A percentile compares a stretch with the other conserved stretches of the same genome.
Conservation (phyloP, 1,284 basidiomycete genomes). For the Schizophyllum commune region DNA sequence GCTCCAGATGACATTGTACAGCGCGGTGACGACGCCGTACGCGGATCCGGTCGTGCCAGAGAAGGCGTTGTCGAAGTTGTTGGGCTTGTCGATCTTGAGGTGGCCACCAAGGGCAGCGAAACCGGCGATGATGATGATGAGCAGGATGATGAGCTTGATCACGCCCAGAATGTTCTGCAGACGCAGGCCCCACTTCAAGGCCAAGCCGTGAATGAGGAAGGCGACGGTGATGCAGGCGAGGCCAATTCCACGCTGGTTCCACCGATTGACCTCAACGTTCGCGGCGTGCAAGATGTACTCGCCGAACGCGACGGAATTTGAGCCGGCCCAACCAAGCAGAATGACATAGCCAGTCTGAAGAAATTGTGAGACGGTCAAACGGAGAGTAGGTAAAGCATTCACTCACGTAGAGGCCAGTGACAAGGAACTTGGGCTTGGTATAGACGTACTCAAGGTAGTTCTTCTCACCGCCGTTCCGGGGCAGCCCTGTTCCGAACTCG, state of each 20-base stretch:
- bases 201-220: conserved; percentile 49
- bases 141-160: conserved; percentile 56
- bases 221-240: conserved; percentile 51
- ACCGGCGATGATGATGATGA: conserved; percentile 42
- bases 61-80: conserved; percentile 14
- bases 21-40: conserved; percentile 51
- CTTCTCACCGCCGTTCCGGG: conserved; percentile 69
- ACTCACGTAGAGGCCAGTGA: conserved; percentile 50
- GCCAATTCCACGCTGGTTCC: conserved; percentile 42
- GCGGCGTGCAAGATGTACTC: conserved; percentile 53
- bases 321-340: conserved; percentile 44
- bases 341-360: background rate
- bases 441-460: conserved; percentile 71
- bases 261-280: conserved; percentile 33
- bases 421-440: conserved; percentile 52
- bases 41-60: conserved; percentile 24
- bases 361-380: conserved; percentile 14
- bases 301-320: conserved; percentile 55
- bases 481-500: conserved; percentile 64
- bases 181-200: conserved; percentile 49
- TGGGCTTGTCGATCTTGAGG: conserved; percentile 8
- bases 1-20: conserved; percentile 65
- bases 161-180: conserved; percentile 62
- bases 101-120: conserved; percentile 32
- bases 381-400: conserved; percentile 42